phyloP scores from a whole-genome alignment of 202 grass and related monocot species.

The Panicum virgatum region DNA sequence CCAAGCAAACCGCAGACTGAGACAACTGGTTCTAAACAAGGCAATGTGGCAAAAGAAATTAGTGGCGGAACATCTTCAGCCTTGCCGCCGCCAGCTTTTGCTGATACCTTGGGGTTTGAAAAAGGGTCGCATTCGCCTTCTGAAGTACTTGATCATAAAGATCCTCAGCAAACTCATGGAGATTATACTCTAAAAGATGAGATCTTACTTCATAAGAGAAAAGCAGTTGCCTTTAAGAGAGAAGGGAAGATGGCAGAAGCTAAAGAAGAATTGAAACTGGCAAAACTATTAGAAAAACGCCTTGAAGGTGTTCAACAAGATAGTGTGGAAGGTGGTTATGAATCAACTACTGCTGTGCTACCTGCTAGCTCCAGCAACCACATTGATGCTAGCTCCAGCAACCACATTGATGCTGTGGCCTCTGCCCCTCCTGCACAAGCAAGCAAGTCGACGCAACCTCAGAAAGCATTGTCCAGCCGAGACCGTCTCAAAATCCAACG shows the following conservation, averaged over 20 bases:
- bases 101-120: constrained; percentile 25
- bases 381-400: constrained; percentile 21
- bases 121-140: constrained; percentile 32
- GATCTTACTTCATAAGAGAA: constrained; percentile 83
- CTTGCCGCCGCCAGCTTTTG: constrained; percentile 3
- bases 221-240: constrained; percentile 83
- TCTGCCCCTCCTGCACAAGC: constrained; percentile 33
- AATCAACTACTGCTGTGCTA: constrained; percentile 27
- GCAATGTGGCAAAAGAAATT: not conserved
- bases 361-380: constrained; percentile 40
- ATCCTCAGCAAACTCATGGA: constrained; percentile 39
- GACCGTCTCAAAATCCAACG: constrained; percentile 90
- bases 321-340: not conserved
- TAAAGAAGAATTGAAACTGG: constrained; percentile 79
- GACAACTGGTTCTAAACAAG: constrained; percentile 9
- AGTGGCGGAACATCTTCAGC: not conserved
- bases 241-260: constrained; percentile 89
- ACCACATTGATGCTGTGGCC: not conserved
- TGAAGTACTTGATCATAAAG: constrained; percentile 32
- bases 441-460: constrained; percentile 41
- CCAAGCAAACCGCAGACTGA: constrained; percentile 25
- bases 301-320: constrained; percentile 53
- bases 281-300: constrained; percentile 73
- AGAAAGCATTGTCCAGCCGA: constrained; percentile 68
- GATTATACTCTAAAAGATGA: constrained; percentile 60